Evolutionary conservation across 2,329 filamentous ascomycete genomes (phyloP).

Genomic region (Albophoma yamanashiensis): DNA sequence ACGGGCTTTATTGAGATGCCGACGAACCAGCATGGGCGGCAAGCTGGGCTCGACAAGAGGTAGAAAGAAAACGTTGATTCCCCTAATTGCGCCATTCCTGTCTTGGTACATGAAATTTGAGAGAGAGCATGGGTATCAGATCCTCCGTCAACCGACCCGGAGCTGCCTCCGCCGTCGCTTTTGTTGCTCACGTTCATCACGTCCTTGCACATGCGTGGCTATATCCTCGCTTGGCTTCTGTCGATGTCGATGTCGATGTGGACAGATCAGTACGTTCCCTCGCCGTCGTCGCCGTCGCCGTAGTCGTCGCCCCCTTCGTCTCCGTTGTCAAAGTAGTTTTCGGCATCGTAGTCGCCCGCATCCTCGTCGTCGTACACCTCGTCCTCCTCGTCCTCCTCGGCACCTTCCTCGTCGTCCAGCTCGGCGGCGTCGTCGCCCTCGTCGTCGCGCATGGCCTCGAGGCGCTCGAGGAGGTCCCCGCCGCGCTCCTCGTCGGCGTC

Average conservation of each 20-base stretch:
- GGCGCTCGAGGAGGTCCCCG: constrained; percentile 29
- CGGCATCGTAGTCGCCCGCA: constrained; percentile 50
- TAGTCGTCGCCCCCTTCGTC: constrained; percentile 43
- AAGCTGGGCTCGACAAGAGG: not conserved
- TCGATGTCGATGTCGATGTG: too few species aligned
- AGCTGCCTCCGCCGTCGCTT: not conserved
- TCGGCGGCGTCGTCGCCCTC: constrained; percentile 38
- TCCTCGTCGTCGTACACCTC: constrained; percentile 46
- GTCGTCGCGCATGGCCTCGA: constrained; percentile 37
- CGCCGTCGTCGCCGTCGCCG: constrained; percentile 40
- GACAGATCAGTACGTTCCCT: constrained; percentile 23
- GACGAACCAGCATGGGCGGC: not conserved
- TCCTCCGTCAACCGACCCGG: not conserved
- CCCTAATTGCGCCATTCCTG: not conserved
- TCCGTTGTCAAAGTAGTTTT: constrained; percentile 49
- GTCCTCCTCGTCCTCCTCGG: constrained; percentile 35
- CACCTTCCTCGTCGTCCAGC: constrained; percentile 38
- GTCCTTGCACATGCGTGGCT: not conserved
- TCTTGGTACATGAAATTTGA: not conserved
- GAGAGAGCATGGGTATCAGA: not conserved
- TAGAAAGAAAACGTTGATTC: not conserved
- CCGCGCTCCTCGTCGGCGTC: constrained; percentile 18
- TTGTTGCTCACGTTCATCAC: not conserved
- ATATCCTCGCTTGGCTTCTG: not conserved
- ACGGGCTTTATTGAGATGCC: not conserved